These are phyloP conservation scores for Kodamaea kaohsiungensis DNA, from an alignment of 805 yeast species.

Conservation along the genomic window DNA sequence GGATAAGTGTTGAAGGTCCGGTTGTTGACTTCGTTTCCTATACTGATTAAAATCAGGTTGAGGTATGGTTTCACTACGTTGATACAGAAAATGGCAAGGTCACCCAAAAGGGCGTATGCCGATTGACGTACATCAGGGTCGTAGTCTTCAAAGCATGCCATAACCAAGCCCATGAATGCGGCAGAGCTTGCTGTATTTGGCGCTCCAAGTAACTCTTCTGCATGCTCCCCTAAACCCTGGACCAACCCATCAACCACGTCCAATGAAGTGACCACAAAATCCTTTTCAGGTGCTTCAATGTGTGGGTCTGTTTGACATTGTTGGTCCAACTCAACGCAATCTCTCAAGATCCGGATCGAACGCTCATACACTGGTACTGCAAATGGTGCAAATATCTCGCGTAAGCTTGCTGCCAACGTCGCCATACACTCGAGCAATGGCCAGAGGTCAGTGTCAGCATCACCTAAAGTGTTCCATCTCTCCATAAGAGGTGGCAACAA, in stretches of 20 bases:
- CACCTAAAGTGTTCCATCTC: conserved; percentile 76
- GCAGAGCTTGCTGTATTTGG: conserved; percentile 17
- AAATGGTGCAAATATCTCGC: conserved; percentile 82
- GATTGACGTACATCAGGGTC: conserved; percentile 90
- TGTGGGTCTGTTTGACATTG: conserved; percentile 65
- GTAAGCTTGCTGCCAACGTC: conserved; percentile 82
- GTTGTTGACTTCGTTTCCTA: conserved; percentile 66
- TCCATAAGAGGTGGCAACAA: conserved; percentile 79
- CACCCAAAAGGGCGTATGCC: conserved; percentile 88
- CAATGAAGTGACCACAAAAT: conserved; percentile 82
- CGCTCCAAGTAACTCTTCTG: conserved; percentile 53
- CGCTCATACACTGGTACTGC: conserved; percentile 85
- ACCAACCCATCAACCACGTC: conserved; percentile 91
- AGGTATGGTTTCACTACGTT: conserved; percentile 47
- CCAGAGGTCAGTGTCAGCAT: conserved; percentile 85
- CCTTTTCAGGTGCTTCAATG: conserved; percentile 80
- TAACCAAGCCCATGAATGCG: conserved; percentile 58
- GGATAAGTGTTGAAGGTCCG: conserved; percentile 53
- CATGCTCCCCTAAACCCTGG: conserved; percentile 77
- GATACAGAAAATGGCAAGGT: conserved; percentile 66
- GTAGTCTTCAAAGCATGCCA: conserved; percentile 72
- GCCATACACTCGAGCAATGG: conserved; percentile 92
- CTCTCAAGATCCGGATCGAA: conserved; percentile 66
- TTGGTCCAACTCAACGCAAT: conserved; percentile 67
- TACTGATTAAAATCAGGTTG: conserved; percentile 58